Percentiles rank a stretch among this genome's conserved stretches.
Conservation (phyloP, 441 rosid genomes). For the Daphne laureola region DNA sequence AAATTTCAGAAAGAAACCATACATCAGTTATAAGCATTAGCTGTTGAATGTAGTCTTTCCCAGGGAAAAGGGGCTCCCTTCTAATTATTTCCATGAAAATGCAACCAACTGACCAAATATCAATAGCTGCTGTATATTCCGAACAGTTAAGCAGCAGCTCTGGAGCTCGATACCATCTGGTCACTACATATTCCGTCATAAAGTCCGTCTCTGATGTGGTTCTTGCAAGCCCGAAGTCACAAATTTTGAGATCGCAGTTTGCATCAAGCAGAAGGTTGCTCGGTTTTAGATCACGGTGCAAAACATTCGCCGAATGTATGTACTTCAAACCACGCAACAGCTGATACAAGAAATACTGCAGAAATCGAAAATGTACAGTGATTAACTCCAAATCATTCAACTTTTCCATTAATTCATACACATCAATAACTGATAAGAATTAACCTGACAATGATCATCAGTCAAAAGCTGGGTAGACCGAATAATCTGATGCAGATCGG, state of each 20-base stretch:
- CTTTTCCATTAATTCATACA: no score
- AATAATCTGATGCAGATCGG: slow-evolving; percentile 58
- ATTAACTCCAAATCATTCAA: neutral
- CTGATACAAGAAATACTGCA: slow-evolving; percentile 63
- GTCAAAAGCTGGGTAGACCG: slow-evolving; percentile 49
- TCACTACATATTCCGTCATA: slow-evolving; percentile 70
- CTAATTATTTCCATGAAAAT: slow-evolving; percentile 55
- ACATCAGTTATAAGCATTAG: slow-evolving; percentile 64
- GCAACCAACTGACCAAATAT: slow-evolving; percentile 77
- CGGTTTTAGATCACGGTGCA: slow-evolving; percentile 69
- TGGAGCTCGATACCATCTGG: slow-evolving; percentile 64
- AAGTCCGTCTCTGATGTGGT: slow-evolving; percentile 61
- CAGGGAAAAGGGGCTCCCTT: slow-evolving; percentile 57
- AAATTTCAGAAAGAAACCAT: slow-evolving; percentile 9
- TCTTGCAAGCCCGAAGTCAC: slow-evolving; percentile 71
- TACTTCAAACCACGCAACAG: slow-evolving; percentile 58
- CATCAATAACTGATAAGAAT: neutral
- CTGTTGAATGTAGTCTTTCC: slow-evolving; percentile 70
- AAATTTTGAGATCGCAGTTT: slow-evolving; percentile 60
- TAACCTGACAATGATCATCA: slow-evolving; percentile 54
- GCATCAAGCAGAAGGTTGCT: slow-evolving; percentile 62
- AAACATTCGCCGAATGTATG: slow-evolving; percentile 66
- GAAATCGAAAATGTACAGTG: slow-evolving; percentile 5
- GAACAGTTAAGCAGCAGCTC: slow-evolving; percentile 69
- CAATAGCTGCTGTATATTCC: slow-evolving; percentile 66